These are phyloP conservation scores for Fusarium pseudograminearum DNA, from an alignment of 2,329 filamentous ascomycete species.

Conservation along the genomic window DNA sequence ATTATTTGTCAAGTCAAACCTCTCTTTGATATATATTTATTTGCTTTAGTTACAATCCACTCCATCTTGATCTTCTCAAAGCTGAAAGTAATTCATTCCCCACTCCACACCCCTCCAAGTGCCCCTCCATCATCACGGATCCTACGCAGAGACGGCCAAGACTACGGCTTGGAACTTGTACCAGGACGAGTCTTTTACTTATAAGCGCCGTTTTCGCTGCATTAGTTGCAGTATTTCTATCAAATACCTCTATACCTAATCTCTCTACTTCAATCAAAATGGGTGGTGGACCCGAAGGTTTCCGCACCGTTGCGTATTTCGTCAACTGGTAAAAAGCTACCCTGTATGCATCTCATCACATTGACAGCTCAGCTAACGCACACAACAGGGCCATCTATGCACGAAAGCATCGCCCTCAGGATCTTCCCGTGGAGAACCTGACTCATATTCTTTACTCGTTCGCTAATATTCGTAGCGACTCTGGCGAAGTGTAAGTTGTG, in stretches of 20 bases:
- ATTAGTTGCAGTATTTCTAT: conserved; percentile 22
- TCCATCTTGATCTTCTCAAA: not conserved
- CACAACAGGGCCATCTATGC: conserved; percentile 80
- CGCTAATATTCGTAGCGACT: conserved; percentile 83
- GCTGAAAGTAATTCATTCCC: conserved; percentile 27
- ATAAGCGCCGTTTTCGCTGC: conserved; percentile 16
- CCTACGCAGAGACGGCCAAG: conserved; percentile 23
- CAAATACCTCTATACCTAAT: conserved; percentile 3
- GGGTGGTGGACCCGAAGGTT: conserved; percentile 64
- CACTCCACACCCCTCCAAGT: conserved; percentile 28
- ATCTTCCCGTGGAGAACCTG: conserved; percentile 82
- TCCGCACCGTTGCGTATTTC: conserved; percentile 78
- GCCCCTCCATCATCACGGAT: conserved; percentile 42
- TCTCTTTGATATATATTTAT: not conserved
- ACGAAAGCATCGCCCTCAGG: conserved; percentile 85
- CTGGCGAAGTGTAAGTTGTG: conserved; percentile 76
- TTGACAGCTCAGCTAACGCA: conserved; percentile 4
- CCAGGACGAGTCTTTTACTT: conserved; percentile 30
- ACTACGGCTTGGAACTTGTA: conserved; percentile 11
- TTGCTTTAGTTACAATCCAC: not conserved
- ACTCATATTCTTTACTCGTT: conserved; percentile 94
- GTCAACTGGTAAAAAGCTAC: conserved; percentile 69
- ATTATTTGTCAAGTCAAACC: not conserved
- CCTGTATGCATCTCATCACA: not conserved
- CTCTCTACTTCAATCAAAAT: conserved; percentile 47